phyloP scores from a whole-genome alignment of 306 rosid species.

The Nissolia schottii region DNA sequence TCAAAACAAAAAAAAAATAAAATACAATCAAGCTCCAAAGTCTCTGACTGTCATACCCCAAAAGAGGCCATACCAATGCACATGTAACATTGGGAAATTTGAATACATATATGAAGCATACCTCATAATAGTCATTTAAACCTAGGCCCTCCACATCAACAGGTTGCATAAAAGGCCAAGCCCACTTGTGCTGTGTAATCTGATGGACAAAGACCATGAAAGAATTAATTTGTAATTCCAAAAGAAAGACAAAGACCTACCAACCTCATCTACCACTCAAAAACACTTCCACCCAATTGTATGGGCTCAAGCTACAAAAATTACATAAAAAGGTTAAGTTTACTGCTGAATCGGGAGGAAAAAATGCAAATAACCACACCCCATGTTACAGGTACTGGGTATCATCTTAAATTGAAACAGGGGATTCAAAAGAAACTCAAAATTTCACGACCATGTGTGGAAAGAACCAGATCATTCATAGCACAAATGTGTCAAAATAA shows the following conservation, averaged over 20 bases:
- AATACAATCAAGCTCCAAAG: neutral
- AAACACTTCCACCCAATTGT: neutral
- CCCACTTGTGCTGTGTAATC: constrained; percentile 88
- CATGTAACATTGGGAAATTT: neutral
- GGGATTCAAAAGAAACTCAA: neutral
- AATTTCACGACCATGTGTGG: neutral
- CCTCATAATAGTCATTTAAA: constrained; percentile 84
- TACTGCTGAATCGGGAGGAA: neutral
- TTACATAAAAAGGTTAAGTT: neutral
- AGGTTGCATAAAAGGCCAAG: constrained; percentile 95
- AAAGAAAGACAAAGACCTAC: neutral
- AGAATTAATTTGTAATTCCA: neutral
- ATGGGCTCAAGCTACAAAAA: neutral
- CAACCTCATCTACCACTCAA: constrained; percentile 8
- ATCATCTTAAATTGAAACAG: neutral
- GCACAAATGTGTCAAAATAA: neutral
- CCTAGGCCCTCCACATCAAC: constrained; percentile 93
- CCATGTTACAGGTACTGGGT: neutral
- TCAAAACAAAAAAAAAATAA: neutral
- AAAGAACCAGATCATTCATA: neutral
- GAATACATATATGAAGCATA: constrained; percentile 25
- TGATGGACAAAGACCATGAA: constrained; percentile 38
- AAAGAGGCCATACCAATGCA: neutral
- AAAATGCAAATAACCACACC: constrained; percentile 15
- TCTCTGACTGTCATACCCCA: neutral